Conservation (phyloP, 805 yeast genomes). For the Metschnikowia koreensis region DNA sequence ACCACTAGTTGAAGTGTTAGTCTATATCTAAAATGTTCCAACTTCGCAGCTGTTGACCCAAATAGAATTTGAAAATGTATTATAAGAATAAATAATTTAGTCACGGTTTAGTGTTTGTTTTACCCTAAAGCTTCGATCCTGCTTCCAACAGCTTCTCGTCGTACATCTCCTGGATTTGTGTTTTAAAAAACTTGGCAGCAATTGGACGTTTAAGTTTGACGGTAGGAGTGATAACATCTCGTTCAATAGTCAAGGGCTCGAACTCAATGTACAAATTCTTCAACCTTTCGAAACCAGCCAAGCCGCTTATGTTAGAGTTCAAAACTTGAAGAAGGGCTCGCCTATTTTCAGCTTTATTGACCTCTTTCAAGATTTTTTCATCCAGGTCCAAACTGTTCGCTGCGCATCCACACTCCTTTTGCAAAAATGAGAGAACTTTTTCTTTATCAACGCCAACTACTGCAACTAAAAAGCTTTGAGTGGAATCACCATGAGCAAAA, state of each 20-base stretch:
- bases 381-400: slow-evolving; percentile 15
- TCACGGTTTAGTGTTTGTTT: too few relatives aligned
- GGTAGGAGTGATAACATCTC: slow-evolving; percentile 29
- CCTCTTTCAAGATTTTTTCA: slow-evolving; percentile 14
- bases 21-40: too few relatives aligned
- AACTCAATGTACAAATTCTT: slow-evolving; percentile 27
- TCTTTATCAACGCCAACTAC: slow-evolving; percentile 24
- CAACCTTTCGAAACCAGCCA: slow-evolving; percentile 25
- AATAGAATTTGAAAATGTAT: too few relatives aligned
- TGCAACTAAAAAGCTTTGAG: slow-evolving; percentile 16
- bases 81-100: too few relatives aligned
- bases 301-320: slow-evolving; percentile 12
- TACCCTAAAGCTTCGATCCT: slow-evolving; percentile 9
- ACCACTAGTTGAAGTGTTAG: too few relatives aligned
- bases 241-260: slow-evolving; percentile 27
- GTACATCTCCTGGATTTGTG: slow-evolving; percentile 44
- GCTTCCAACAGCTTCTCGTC: slow-evolving; percentile 41
- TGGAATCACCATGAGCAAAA: slow-evolving; percentile 19
- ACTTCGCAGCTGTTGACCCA: too few relatives aligned
- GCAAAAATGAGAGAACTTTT: slow-evolving; percentile 17
- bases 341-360: slow-evolving; percentile 19
- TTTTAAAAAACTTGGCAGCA: slow-evolving; percentile 44
- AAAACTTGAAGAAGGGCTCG: slow-evolving; percentile 12
- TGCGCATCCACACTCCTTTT: slow-evolving; percentile 12
- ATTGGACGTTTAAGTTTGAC: slow-evolving; percentile 45